Conservation (phyloP, 139 green algal species). For the Auxenochlorella pyrenoidosa region DNA sequence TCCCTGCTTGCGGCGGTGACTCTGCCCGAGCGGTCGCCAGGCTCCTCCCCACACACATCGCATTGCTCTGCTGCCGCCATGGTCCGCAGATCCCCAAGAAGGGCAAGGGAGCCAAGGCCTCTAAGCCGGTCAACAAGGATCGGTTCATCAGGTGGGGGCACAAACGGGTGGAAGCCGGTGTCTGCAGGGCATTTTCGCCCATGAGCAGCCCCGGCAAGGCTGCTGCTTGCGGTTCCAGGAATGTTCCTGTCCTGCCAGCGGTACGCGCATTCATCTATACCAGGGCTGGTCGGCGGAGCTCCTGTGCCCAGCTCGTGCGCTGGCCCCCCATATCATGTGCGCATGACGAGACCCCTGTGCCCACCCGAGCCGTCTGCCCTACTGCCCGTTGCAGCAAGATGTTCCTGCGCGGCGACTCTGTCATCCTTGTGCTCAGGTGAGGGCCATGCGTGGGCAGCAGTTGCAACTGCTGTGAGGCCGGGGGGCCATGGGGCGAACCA, state of each 20-base stretch:
- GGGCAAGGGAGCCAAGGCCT: slow-evolving; percentile 89
- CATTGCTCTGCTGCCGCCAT: neutral
- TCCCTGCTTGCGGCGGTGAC: no score
- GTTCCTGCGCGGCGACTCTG: slow-evolving; percentile 97
- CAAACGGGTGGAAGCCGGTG: no score
- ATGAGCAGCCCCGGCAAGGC: no score
- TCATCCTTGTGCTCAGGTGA: slow-evolving; percentile 96
- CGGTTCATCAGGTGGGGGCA: slow-evolving; percentile 85
- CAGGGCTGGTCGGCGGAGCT: no score
- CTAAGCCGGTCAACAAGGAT: slow-evolving; percentile 96
- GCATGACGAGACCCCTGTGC: neutral
- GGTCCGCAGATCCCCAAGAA: slow-evolving; percentile 87
- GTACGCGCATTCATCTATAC: no score
- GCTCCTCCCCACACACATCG: neutral
- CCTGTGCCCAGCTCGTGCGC: no score
- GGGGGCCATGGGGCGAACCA: no score
- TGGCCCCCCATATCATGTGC: neutral
- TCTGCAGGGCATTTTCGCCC: no score
- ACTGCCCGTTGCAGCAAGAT: slow-evolving; percentile 79
- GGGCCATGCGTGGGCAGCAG: no score
- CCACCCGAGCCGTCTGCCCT: neutral
- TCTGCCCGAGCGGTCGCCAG: no score
- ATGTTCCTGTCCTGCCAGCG: no score
- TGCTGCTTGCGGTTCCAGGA: neutral
- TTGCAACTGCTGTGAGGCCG: neutral